phyloP scores from a whole-genome alignment of 2,329 filamentous ascomycete species.

The Chlorencoelia australis region DNA sequence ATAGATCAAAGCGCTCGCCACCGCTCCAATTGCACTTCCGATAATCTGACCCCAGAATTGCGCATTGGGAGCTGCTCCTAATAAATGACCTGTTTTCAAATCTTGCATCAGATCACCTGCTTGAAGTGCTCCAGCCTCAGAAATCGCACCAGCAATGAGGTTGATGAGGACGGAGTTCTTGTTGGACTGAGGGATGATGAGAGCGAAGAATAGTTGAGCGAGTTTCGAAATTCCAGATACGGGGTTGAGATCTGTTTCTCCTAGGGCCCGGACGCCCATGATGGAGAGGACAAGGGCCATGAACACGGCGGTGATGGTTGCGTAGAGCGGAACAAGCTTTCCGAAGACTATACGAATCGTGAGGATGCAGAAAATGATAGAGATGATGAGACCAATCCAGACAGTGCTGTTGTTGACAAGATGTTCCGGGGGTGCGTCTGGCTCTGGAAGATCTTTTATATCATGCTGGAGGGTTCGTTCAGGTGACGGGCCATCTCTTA shows the following conservation, averaged over 20 bases:
- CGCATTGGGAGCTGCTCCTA: conserved; percentile 84
- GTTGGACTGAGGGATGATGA: conserved; percentile 72
- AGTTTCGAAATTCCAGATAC: conserved; percentile 95
- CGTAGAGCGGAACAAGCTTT: conserved; percentile 65
- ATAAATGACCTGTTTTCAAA: conserved; percentile 86
- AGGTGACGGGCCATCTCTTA: not conserved
- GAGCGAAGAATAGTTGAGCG: conserved; percentile 87
- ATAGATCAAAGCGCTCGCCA: conserved; percentile 81
- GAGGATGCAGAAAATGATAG: conserved; percentile 67
- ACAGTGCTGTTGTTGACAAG: conserved; percentile 66
- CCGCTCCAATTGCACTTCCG: conserved; percentile 73
- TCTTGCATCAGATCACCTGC: conserved; percentile 96
- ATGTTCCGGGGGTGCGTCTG: conserved; percentile 77
- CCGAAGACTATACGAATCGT: conserved; percentile 81
- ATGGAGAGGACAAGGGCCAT: conserved; percentile 76
- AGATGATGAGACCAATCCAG: conserved; percentile 62
- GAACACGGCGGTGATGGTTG: conserved; percentile 68
- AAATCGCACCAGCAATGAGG: conserved; percentile 82
- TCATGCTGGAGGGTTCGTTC: not conserved
- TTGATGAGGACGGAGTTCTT: conserved; percentile 91
- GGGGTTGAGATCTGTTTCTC: conserved; percentile 88
- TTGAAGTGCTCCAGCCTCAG: conserved; percentile 77
- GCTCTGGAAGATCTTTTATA: conserved; percentile 31
- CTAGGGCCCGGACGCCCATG: conserved; percentile 59
- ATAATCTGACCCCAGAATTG: conserved; percentile 97